Percentiles rank a stretch among this genome's conserved stretches.
These are phyloP conservation scores for Debaryomyces nepalensis DNA, from an alignment of 1,139 yeast genomes.

Conservation along the genomic window DNA sequence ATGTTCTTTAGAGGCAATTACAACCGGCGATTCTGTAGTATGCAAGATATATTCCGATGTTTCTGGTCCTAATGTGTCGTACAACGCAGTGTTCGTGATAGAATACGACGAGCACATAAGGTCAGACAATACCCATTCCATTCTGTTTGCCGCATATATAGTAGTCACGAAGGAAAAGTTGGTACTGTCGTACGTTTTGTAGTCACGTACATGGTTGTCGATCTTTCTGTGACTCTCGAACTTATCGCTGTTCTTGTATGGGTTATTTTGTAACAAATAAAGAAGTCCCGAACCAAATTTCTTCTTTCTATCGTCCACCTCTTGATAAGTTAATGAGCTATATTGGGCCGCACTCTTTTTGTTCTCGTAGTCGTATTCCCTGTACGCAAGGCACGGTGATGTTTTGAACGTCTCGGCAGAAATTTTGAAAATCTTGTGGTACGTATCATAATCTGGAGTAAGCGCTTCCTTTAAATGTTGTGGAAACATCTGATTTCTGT, in stretches of 20 bases:
- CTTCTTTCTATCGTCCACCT: constrained; percentile 22
- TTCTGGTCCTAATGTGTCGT: constrained; percentile 44
- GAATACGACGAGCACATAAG: constrained; percentile 41
- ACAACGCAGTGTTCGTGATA: constrained; percentile 44
- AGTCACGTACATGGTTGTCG: constrained; percentile 28
- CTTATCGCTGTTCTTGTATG: constrained; percentile 26
- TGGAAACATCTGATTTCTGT: constrained; percentile 35
- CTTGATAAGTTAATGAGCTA: constrained; percentile 20
- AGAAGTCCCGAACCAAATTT: constrained; percentile 40
- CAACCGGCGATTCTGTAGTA: constrained; percentile 40
- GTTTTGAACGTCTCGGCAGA: constrained; percentile 26
- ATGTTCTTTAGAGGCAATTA: constrained; percentile 39
- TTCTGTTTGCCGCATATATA: constrained; percentile 39
- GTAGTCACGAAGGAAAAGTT: constrained; percentile 40
- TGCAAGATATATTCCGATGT: constrained; percentile 41
- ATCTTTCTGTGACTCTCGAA: constrained; percentile 34
- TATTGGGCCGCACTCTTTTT: constrained; percentile 26
- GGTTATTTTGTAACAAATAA: constrained; percentile 33
- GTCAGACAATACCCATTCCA: constrained; percentile 46
- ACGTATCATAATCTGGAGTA: constrained; percentile 33
- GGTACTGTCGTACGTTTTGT: constrained; percentile 25
- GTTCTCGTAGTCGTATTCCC: constrained; percentile 38
- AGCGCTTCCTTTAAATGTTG: constrained; percentile 28
- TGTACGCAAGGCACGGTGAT: constrained; percentile 34
- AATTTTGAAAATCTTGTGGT: constrained; percentile 29